These are phyloP conservation scores for Vachellia collinsii DNA, from an alignment of 306 rosid genomes.

Conservation along the genomic window DNA sequence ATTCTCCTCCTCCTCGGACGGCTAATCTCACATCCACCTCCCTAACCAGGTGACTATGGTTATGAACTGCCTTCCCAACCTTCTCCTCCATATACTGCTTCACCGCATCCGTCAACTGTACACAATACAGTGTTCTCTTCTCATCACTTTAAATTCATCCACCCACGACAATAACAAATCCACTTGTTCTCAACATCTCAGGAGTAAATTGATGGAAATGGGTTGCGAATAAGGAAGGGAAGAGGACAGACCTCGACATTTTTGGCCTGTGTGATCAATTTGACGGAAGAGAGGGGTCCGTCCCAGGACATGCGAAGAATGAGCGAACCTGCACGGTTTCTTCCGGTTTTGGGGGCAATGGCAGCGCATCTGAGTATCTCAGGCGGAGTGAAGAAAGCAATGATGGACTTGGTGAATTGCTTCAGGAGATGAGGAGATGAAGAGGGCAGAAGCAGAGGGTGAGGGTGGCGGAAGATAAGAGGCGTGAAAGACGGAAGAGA, in stretches of 20 bases:
- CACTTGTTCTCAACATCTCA: background rate
- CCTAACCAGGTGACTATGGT: conserved; percentile 82
- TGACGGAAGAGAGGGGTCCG: conserved; percentile 81
- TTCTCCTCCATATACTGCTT: conserved; percentile 90
- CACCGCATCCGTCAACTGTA: conserved; percentile 67
- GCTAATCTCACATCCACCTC: conserved; percentile 90
- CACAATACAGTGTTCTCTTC: conserved; percentile 12
- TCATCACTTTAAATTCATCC: background rate
- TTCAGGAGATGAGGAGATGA: conserved; percentile 19
- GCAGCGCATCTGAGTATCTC: conserved; percentile 35
- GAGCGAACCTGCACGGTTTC: conserved; percentile 28
- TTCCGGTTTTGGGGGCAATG: conserved; percentile 40
- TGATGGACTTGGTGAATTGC: conserved; percentile 17
- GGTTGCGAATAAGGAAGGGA: background rate
- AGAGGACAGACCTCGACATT: conserved; percentile 60
- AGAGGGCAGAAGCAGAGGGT: conserved; percentile 29
- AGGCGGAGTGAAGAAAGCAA: conserved; percentile 48
- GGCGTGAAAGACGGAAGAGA: conserved; percentile 35
- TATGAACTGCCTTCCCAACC: conserved; percentile 79
- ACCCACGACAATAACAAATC: background rate
- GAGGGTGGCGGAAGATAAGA: conserved; percentile 27
- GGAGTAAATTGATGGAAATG: background rate
- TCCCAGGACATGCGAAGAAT: conserved; percentile 56
- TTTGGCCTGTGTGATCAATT: conserved; percentile 83
- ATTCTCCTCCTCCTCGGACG: conserved; percentile 79